A percentile compares a stretch with the other conserved stretches of the same genome.
phyloP scores from a whole-genome alignment of 2,329 filamentous ascomycete species.

The Venturiaceae sp. region DNA sequence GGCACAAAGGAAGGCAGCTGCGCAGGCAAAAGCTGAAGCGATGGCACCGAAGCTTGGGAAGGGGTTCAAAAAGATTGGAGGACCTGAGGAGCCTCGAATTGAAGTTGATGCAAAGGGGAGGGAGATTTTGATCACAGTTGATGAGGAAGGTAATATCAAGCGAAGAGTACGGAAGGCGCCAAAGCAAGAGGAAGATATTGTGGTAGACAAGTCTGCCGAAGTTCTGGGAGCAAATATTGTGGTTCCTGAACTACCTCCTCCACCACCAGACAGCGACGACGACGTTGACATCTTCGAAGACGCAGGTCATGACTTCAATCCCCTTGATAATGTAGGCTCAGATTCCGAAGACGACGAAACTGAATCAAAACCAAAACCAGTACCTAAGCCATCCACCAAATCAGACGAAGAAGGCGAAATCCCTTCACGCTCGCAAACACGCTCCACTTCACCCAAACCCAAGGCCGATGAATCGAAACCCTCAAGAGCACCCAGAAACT shows the following conservation, averaged over 20 bases:
- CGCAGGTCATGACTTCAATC: slow-evolving; percentile 50
- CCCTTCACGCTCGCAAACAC: neutral
- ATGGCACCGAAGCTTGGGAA: slow-evolving; percentile 39
- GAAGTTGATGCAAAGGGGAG: slow-evolving; percentile 46
- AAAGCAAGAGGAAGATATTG: slow-evolving; percentile 16
- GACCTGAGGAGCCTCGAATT: slow-evolving; percentile 39
- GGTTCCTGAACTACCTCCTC: slow-evolving; percentile 22
- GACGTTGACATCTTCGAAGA: slow-evolving; percentile 51
- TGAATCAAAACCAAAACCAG: neutral
- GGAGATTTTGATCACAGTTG: slow-evolving; percentile 49
- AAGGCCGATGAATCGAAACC: slow-evolving; percentile 8
- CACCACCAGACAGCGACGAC: slow-evolving; percentile 22
- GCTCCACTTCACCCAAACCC: slow-evolving; percentile 6
- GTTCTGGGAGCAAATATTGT: slow-evolving; percentile 22
- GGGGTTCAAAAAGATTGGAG: slow-evolving; percentile 44
- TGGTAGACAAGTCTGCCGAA: slow-evolving; percentile 23
- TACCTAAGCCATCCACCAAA: neutral
- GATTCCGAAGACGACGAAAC: slow-evolving; percentile 11
- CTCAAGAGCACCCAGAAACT: slow-evolving; percentile 18
- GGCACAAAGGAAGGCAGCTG: slow-evolving; percentile 27
- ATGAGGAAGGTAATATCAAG: slow-evolving; percentile 51
- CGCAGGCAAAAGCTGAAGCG: slow-evolving; percentile 31
- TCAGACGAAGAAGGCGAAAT: neutral
- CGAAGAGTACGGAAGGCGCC: slow-evolving; percentile 45
- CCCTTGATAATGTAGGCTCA: slow-evolving; percentile 31